Percentiles rank a stretch among this genome's conserved stretches.
phyloP scores from a whole-genome alignment of 2,329 filamentous ascomycete species.

The Grosmannia serpens region DNA sequence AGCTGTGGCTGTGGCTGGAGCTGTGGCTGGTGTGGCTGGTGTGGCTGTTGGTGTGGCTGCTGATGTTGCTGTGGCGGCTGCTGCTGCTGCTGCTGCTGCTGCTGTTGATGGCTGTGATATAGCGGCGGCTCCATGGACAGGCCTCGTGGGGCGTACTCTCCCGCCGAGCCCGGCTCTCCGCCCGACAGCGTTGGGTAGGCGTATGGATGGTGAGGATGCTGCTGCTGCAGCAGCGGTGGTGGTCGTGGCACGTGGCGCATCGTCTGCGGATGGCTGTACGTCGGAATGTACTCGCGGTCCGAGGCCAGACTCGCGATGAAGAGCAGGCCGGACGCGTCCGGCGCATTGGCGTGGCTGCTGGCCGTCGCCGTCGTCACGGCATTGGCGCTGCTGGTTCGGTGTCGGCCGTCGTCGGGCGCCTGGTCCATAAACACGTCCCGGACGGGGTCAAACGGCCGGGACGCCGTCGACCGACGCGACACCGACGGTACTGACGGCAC shows the following conservation, averaged over 20 bases:
- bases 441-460: slow-evolving; percentile 32
- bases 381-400: not conserved
- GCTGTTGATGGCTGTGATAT: not conserved
- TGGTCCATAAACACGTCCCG: slow-evolving; percentile 26
- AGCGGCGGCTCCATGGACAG: slow-evolving; percentile 4
- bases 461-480: slow-evolving; percentile 16
- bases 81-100: not conserved
- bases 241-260: slow-evolving; percentile 5
- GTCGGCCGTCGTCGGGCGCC: slow-evolving; percentile 7
- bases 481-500: not conserved
- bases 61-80: slow-evolving; percentile 6
- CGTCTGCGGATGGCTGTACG: slow-evolving; percentile 1
- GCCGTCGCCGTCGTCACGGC: not conserved
- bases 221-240: slow-evolving; percentile 1
- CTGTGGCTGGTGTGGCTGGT: too few relatives aligned
- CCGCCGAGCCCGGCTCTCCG: not conserved
- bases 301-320: slow-evolving; percentile 9
- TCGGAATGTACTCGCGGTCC: slow-evolving; percentile 6
- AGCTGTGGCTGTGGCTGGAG: not conserved
- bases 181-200: not conserved
- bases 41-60: slow-evolving; percentile 4
- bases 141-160: slow-evolving; percentile 3
- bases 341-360: not conserved
- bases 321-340: slow-evolving; percentile 6
- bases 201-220: not conserved